These are phyloP conservation scores for Trichophyton verrucosum DNA, from an alignment of 2,329 filamentous ascomycete genomes.

Conservation along the genomic window DNA sequence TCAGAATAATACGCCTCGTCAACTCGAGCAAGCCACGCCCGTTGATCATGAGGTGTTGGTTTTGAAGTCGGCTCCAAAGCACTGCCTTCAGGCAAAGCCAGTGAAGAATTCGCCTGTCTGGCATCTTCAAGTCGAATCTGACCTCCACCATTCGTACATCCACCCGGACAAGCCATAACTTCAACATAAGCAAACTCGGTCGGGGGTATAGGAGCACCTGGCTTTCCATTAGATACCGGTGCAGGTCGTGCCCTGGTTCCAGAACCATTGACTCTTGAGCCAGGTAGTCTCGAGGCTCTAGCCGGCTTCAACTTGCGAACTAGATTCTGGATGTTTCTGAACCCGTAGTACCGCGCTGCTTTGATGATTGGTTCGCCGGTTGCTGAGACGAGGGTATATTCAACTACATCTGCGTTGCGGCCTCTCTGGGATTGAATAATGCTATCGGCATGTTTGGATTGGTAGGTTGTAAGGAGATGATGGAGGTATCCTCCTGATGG, in stretches of 20 bases:
- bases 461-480: slow-evolving; percentile 66
- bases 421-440: slow-evolving; percentile 59
- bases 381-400: slow-evolving; percentile 56
- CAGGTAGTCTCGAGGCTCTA: slow-evolving; percentile 60
- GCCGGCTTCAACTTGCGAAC: slow-evolving; percentile 83
- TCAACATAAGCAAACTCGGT: slow-evolving; percentile 85
- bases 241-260: slow-evolving; percentile 37
- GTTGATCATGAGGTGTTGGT: slow-evolving; percentile 65
- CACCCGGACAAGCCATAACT: slow-evolving; percentile 98
- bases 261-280: background rate
- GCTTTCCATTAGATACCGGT: slow-evolving; percentile 6
- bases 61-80: slow-evolving; percentile 31
- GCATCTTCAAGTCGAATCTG: slow-evolving; percentile 87
- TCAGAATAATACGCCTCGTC: slow-evolving; percentile 85
- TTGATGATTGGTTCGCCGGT: slow-evolving; percentile 53
- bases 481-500: slow-evolving; percentile 82
- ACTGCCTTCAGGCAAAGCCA: background rate
- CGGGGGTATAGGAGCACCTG: slow-evolving; percentile 17
- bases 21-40: slow-evolving; percentile 67
- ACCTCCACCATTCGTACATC: slow-evolving; percentile 93
- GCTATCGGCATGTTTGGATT: slow-evolving; percentile 58
- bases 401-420: slow-evolving; percentile 80
- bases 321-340: slow-evolving; percentile 95
- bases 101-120: slow-evolving; percentile 15
- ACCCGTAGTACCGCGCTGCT: slow-evolving; percentile 88